A percentile compares a stretch with the other conserved stretches of the same genome.
These are phyloP conservation scores for Entrophospora sp. DNA, from an alignment of 192 early-diverging fungal species.

Conservation along the genomic window DNA sequence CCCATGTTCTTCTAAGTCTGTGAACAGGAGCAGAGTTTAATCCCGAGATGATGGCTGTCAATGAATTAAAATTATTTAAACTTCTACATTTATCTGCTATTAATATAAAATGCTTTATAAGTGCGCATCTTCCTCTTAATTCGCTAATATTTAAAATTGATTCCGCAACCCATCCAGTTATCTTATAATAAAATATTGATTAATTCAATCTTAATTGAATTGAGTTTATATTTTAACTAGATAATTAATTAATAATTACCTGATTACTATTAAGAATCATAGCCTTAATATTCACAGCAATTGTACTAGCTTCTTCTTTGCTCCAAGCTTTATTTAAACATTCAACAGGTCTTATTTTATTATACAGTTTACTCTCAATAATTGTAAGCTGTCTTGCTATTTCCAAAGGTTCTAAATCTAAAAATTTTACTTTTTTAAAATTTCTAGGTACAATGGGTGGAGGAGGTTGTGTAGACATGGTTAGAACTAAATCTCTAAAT, in stretches of 20 bases:
- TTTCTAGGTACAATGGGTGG: conserved; percentile 76
- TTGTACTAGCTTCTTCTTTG: conserved; percentile 45
- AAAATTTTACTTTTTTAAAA: conserved; percentile 64
- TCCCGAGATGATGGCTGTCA: conserved; percentile 84
- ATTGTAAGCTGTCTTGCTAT: conserved; percentile 93
- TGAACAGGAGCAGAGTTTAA: conserved; percentile 83
- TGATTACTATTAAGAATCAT: conserved; percentile 81
- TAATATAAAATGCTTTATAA: conserved; percentile 80
- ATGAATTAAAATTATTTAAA: conserved; percentile 92
- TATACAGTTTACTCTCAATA: conserved; percentile 78
- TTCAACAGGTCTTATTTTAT: conserved; percentile 77
- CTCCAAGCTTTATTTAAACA: conserved; percentile 90
- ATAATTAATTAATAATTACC: conserved; percentile 38
- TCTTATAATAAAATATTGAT: no score
- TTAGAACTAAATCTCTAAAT: conserved; percentile 55
- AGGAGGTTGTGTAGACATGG: conserved; percentile 54
- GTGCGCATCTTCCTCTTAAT: conserved; percentile 59
- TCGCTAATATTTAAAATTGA: conserved; percentile 76
- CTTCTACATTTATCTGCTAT: conserved; percentile 58
- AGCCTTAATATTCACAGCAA: conserved; percentile 77
- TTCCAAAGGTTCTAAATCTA: conserved; percentile 89
- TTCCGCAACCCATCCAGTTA: conserved; percentile 79
- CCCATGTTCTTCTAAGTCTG: conserved; percentile 89
- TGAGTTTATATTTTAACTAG: no score
- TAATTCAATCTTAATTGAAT: no score